phyloP scores from a whole-genome alignment of 176 grass and related monocot genomes.

The Carex parvula region DNA sequence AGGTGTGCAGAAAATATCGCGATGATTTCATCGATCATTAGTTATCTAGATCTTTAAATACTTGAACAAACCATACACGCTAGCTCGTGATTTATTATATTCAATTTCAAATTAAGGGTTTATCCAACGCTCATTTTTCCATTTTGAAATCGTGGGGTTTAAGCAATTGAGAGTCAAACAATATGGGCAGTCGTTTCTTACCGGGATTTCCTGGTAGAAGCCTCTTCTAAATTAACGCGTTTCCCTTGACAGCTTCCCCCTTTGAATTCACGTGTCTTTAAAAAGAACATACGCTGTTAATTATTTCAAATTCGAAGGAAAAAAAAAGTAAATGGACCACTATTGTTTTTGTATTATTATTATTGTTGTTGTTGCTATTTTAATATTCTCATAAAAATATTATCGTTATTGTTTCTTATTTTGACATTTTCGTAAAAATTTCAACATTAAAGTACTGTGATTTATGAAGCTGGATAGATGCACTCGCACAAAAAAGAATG shows the following conservation, averaged over 20 bases:
- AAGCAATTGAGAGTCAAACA: neutral
- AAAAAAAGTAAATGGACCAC: no score
- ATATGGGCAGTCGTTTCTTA: neutral
- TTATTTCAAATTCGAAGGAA: neutral
- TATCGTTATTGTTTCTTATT: neutral
- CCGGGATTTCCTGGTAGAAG: neutral
- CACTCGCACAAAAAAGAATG: neutral
- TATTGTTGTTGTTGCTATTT: neutral
- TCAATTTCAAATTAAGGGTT: neutral
- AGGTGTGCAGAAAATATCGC: neutral
- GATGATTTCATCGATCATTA: neutral
- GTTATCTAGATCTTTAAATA: neutral
- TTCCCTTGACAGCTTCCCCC: neutral
- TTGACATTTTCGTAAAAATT: neutral
- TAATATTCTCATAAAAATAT: neutral
- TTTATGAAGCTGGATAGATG: neutral
- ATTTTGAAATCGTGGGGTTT: neutral
- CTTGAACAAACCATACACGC: constrained; percentile 11
- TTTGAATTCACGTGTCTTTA: constrained; percentile 9
- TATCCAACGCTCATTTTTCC: neutral
- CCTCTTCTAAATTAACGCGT: constrained; percentile 11
- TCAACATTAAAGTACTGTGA: neutral
- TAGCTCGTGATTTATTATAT: neutral
- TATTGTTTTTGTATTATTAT: neutral
- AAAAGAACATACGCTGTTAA: neutral